Evolutionary conservation across 2,329 filamentous ascomycete genomes (phyloP), one percentile per base, ranked within the genome.

Genomic region (Colletotrichum sublineola): DNA sequence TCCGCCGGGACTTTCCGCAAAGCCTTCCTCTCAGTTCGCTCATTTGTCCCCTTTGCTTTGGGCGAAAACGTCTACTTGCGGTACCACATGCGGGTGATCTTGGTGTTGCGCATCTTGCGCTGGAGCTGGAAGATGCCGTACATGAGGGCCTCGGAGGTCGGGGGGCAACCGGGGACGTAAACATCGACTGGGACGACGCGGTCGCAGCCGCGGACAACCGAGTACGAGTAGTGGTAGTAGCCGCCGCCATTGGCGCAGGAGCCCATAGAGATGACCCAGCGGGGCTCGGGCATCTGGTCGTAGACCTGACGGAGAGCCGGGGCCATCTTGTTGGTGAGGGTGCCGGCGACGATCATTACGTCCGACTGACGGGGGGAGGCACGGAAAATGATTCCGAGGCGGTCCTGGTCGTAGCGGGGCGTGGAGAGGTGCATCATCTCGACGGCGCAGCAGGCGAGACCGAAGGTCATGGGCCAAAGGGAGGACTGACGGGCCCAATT

Each of bases 241-340:
- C 93, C 93, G 74, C 93, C 93, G 63, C 93, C 93, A 82, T 95
- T 95, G 73, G 93, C 93, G 81, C 93, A 96, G 78, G 91, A 93
- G 15, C 93, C 93, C 93, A 96, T 96, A 77, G 91, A 93, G 78
- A 90, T 82, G 77, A 96, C 94, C 94, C 94, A 97, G 79, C 93
- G 89, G 24, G 94, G 94, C 42, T 97, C 94, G 40, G 94, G 94
- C 94, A 97, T 97, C 86, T 97, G 95, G 82, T 97, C 95, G 85
- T 97, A 97, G 74, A 97, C 92, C 84, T 96, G 94, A 82, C 95
- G 89, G 79, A 97, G 86, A 44, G 95, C 95, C 2, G 95, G 94
- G 1, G 94, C 94, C 95, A 97, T 97, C 87, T 97, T 97, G 88
- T 97, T 97, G 77, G 94, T 97, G 74, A 97, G 89, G 40, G 95